Evolutionary conservation across 2,329 filamentous ascomycete genomes (phyloP), one percentile per base, ranked within the genome.

Genomic region (Penicillium vulpinum): DNA sequence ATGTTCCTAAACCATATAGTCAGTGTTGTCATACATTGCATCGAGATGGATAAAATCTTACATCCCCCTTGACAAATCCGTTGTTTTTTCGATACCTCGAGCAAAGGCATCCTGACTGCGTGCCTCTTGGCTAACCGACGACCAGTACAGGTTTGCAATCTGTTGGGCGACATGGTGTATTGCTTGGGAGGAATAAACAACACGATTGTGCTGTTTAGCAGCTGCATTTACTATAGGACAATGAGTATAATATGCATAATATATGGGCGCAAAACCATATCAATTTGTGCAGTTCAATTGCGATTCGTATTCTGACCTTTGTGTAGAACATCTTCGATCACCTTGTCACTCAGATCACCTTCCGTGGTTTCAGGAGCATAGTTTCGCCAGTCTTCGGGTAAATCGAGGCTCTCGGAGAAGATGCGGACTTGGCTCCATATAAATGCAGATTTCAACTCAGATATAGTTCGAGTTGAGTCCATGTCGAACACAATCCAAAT

Each of bases 101-200:
- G 61, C 61, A 35, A 69, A 60, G 3, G 65, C 57, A 33, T 57
- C 60, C 46, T 60, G 60, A 33, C 56, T 66, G 16, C 64, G 67
- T 9, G 65, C 61, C 18, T 73, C 74, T 22, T 73, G 73, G 15
- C 70, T 75, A 31, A 80, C 77, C 0, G 77, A 70, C n/a, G 78
- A 74, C 81, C 81, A 83, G 65, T 84, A 84, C 26, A 84, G 68
- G 24, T 73, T 75, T 63, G 83, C 78, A 59, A 85, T 82, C 65
- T 84, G 81, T 59, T 82, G 78, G 21, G 81, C 80, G 50, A 84
- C 76, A 70, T 84, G 81, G 48, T 83, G 79, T 51, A 81, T 79
- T 38, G 82, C 81, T 62, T 83, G 80, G 0, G 77, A 76, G 44
- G 80, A 80, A 71, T 83, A 84, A 39, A 81, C 78, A 54, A 78